These are phyloP conservation scores for Mycogone perniciosa DNA, from an alignment of 2,329 filamentous ascomycete species.

Conservation along the genomic window DNA sequence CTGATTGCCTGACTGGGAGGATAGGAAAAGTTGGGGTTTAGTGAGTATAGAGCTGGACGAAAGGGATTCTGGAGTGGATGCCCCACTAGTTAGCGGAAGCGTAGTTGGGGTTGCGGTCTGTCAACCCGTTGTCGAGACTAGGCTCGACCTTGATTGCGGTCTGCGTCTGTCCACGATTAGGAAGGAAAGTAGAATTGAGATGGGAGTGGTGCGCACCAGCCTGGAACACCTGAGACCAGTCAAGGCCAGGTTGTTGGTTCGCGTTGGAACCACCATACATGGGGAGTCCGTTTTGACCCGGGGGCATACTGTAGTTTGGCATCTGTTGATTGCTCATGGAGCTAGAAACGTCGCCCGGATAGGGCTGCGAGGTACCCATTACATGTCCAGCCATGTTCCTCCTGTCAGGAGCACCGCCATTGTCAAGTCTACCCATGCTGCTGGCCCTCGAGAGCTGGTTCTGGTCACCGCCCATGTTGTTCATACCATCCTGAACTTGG, in stretches of 20 bases:
- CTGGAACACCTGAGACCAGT: constrained; percentile 76
- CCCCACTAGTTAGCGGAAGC: constrained; percentile 11
- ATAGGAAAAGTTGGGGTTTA: constrained; percentile 51
- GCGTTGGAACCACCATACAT: constrained; percentile 56
- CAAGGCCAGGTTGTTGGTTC: constrained; percentile 58
- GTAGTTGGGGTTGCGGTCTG: constrained; percentile 21
- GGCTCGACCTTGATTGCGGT: constrained; percentile 63
- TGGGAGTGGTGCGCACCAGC: constrained; percentile 61
- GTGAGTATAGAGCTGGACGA: constrained; percentile 39
- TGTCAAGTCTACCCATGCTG: constrained; percentile 54
- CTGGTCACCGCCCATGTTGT: constrained; percentile 54
- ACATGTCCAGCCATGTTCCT: constrained; percentile 48
- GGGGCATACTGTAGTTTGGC: constrained; percentile 58
- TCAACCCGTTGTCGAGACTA: constrained; percentile 46
- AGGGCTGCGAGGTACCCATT: constrained; percentile 48
- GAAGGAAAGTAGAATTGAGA: constrained; percentile 42
- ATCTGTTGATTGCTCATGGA: constrained; percentile 61
- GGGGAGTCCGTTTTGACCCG: constrained; percentile 56
- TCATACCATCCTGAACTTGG: constrained; percentile 51
- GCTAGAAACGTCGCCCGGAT: constrained; percentile 51
- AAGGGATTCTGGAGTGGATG: constrained; percentile 39
- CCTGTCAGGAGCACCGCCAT: constrained; percentile 49
- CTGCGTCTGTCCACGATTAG: constrained; percentile 64
- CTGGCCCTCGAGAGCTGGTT: constrained; percentile 55
- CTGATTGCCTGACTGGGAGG: too few relatives aligned